A percentile compares a stretch with the other conserved stretches of the same genome.
These are phyloP conservation scores for Paramecium biaurelia DNA, from an alignment of 73 alveolate species.

Conservation along the genomic window DNA sequence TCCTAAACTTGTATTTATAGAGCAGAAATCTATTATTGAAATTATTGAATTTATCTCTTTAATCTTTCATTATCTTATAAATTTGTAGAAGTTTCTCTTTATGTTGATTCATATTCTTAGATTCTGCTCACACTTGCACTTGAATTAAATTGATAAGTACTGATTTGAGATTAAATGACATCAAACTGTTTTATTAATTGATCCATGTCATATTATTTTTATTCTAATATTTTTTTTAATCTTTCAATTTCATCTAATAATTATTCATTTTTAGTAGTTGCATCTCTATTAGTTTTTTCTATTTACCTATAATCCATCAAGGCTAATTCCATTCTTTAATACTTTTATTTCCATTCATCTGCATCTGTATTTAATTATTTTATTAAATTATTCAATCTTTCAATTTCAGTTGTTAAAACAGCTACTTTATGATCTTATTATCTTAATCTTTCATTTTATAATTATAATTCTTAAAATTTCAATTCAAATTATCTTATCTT, in stretches of 20 bases:
- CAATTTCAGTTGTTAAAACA: conserved; percentile 18
- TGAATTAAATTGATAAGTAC: not conserved
- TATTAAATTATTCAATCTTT: not conserved
- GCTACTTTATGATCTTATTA: conserved; percentile 23
- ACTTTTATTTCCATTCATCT: conserved; percentile 38
- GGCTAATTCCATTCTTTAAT: not conserved
- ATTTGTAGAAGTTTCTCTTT: not conserved
- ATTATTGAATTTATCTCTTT: not conserved
- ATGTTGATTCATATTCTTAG: not conserved
- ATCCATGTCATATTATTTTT: not conserved
- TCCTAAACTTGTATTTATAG: not conserved
- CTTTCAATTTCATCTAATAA: conserved; percentile 18
- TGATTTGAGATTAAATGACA: not conserved
- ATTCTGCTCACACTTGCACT: not conserved
- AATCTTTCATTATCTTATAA: not conserved
- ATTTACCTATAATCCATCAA: conserved; percentile 36
- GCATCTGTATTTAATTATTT: not conserved
- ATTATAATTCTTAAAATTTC: not conserved
- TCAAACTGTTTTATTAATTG: not conserved
- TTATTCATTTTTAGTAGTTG: not conserved
- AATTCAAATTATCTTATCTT: not conserved
- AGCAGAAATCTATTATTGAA: not conserved
- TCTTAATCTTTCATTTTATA: not conserved
- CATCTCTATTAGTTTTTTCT: conserved; percentile 47
- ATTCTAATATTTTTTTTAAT: conserved; percentile 26